Evolutionary conservation across 257 asterid genomes (phyloP).

Genomic region (Przewalskia tangutica): DNA sequence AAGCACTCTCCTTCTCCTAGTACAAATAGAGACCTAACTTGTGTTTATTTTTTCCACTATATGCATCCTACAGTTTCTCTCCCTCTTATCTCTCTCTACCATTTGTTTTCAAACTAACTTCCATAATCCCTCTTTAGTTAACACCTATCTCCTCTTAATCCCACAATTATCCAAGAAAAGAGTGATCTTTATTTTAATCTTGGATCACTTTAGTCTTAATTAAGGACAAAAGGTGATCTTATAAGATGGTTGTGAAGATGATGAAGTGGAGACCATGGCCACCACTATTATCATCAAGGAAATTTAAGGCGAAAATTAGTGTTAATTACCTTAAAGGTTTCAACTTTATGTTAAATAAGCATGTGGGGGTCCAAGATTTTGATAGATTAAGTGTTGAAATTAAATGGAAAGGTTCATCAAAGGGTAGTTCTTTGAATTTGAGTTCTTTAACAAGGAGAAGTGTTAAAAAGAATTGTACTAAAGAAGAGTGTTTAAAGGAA

Average conservation of each 20-base stretch:
- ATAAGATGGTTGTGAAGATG: constrained; percentile 59
- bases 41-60: not conserved
- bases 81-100: not conserved
- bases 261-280: constrained; percentile 78
- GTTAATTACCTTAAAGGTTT: constrained; percentile 32
- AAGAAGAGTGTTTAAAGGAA: constrained; percentile 23
- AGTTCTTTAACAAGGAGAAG: constrained; percentile 27
- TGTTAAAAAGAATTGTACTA: constrained; percentile 47
- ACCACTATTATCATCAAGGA: constrained; percentile 36
- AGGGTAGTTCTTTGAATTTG: constrained; percentile 29
- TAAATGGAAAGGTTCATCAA: constrained; percentile 61
- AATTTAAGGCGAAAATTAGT: constrained; percentile 43
- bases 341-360: not conserved
- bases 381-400: constrained; percentile 43
- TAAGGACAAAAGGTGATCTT: too few relatives aligned
- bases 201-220: too few relatives aligned
- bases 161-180: not conserved
- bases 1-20: not conserved
- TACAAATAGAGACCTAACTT: not conserved
- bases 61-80: not conserved
- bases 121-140: constrained; percentile 11
- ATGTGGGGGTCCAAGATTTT: constrained; percentile 10
- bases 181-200: too few relatives aligned
- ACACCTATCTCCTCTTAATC: constrained; percentile 1
- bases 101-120: constrained; percentile 12